Conservation (phyloP, 805 yeast species). For the Candida maris region DNA sequence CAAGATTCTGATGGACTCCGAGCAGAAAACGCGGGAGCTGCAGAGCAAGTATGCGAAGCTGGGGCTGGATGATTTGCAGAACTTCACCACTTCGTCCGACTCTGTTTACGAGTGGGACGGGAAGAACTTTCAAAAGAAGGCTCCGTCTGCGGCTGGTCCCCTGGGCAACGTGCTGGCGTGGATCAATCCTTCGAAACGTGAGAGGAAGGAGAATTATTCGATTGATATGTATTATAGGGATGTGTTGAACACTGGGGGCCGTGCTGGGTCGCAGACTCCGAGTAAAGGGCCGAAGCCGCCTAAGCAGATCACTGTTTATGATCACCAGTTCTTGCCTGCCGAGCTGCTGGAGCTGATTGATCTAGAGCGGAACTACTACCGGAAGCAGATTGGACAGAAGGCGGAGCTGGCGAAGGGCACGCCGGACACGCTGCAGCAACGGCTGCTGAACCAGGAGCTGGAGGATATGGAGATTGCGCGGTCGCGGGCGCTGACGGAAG, state of each 20-base stretch:
- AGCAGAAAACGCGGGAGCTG: slow-evolving; percentile 57
- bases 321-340: slow-evolving; percentile 89
- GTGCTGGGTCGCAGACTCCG: slow-evolving; percentile 35
- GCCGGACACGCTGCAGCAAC: slow-evolving; percentile 20
- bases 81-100: slow-evolving; percentile 51
- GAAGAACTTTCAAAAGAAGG: slow-evolving; percentile 69
- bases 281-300: slow-evolving; percentile 77
- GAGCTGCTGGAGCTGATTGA: slow-evolving; percentile 73
- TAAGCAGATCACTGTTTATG: slow-evolving; percentile 74
- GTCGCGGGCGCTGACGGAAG: slow-evolving; percentile 79
- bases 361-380: slow-evolving; percentile 72
- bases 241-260: slow-evolving; percentile 63
- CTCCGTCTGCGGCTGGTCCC: slow-evolving; percentile 31
- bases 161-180: slow-evolving; percentile 50
- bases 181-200: slow-evolving; percentile 85
- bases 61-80: slow-evolving; percentile 75
- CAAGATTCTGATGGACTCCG: slow-evolving; percentile 54
- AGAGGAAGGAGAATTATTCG: slow-evolving; percentile 78
- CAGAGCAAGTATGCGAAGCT: slow-evolving; percentile 61
- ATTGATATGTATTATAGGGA: slow-evolving; percentile 68
- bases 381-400: slow-evolving; percentile 60
- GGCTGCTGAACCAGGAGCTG: slow-evolving; percentile 32
- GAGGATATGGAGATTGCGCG: slow-evolving; percentile 72
- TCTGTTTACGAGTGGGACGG: slow-evolving; percentile 89
- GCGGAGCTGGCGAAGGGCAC: slow-evolving; percentile 62